phyloP scores from a whole-genome alignment of 352 stramenopile species.

The Globisporangium recalcitrans region DNA sequence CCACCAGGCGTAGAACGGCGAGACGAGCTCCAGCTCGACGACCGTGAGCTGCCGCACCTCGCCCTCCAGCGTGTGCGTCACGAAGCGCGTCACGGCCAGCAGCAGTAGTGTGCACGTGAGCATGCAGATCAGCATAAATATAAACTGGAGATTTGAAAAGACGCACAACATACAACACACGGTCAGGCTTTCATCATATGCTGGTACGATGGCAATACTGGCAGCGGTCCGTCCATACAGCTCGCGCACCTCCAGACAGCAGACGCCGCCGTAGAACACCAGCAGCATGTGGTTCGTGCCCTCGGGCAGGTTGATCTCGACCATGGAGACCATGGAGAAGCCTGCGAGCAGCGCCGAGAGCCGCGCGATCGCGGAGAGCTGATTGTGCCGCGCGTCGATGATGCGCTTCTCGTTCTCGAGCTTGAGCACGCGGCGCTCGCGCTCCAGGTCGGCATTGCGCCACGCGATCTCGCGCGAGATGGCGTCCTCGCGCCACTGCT shows the following conservation, averaged over 20 bases:
- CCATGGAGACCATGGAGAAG: conserved; percentile 72
- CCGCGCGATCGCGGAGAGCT: conserved; percentile 59
- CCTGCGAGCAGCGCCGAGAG: conserved; percentile 58
- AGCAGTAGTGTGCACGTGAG: conserved; percentile 69
- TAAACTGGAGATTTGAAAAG: conserved; percentile 35
- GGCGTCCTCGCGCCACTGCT: conserved; percentile 76
- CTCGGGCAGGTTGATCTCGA: conserved; percentile 52
- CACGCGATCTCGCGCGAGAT: conserved; percentile 60
- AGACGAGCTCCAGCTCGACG: conserved; percentile 57
- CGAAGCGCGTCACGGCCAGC: conserved; percentile 67
- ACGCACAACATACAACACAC: not conserved
- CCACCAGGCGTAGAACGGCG: conserved; percentile 71
- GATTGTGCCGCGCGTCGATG: conserved; percentile 62
- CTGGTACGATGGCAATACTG: too few species aligned
- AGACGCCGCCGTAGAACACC: conserved; percentile 51
- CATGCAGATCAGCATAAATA: conserved; percentile 70
- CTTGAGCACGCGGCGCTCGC: conserved; percentile 63
- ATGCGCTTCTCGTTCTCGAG: conserved; percentile 76
- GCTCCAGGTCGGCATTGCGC: conserved; percentile 65
- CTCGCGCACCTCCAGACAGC: conserved; percentile 43
- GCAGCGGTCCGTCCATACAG: too few species aligned
- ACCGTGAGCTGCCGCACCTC: conserved; percentile 49
- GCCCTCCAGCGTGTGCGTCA: conserved; percentile 73
- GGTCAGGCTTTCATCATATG: too few species aligned
- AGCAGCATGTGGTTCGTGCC: conserved; percentile 49